Evolutionary conservation across 2,329 filamentous ascomycete species (phyloP).

Genomic region (Escovopsis sp.): DNA sequence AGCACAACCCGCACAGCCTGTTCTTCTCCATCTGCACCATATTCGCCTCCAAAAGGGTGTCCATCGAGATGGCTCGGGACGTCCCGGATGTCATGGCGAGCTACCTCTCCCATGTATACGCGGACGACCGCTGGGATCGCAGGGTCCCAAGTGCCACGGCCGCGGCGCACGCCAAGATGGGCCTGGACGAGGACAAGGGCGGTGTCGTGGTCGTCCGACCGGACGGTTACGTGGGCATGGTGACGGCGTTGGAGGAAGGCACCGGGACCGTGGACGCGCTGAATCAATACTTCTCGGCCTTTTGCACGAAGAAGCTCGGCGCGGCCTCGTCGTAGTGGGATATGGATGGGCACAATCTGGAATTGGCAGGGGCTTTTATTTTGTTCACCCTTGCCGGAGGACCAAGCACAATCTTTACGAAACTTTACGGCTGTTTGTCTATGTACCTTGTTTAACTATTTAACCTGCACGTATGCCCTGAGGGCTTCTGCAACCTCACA

Average conservation of each 20-base stretch:
- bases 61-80: slow-evolving; percentile 58
- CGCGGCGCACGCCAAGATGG: slow-evolving; percentile 76
- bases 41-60: slow-evolving; percentile 49
- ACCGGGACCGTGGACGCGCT: slow-evolving; percentile 65
- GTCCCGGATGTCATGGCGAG: slow-evolving; percentile 56
- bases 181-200: slow-evolving; percentile 55
- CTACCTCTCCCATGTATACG: slow-evolving; percentile 72
- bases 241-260: slow-evolving; percentile 59
- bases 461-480: no score
- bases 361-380: no score
- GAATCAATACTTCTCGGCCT: slow-evolving; percentile 66
- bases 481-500: no score
- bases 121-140: slow-evolving; percentile 65
- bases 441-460: no score
- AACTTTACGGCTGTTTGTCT: no score
- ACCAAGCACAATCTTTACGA: slow-evolving; percentile 3
- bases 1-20: slow-evolving; percentile 66
- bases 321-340: slow-evolving; percentile 13
- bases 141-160: slow-evolving; percentile 54
- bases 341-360: not conserved
- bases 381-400: not conserved
- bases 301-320: slow-evolving; percentile 46
- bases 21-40: slow-evolving; percentile 72
- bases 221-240: slow-evolving; percentile 73
- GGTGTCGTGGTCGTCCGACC: slow-evolving; percentile 74